Evolutionary conservation across 1,139 yeast genomes (phyloP).

Genomic region (Suhomyces bokatorum): DNA sequence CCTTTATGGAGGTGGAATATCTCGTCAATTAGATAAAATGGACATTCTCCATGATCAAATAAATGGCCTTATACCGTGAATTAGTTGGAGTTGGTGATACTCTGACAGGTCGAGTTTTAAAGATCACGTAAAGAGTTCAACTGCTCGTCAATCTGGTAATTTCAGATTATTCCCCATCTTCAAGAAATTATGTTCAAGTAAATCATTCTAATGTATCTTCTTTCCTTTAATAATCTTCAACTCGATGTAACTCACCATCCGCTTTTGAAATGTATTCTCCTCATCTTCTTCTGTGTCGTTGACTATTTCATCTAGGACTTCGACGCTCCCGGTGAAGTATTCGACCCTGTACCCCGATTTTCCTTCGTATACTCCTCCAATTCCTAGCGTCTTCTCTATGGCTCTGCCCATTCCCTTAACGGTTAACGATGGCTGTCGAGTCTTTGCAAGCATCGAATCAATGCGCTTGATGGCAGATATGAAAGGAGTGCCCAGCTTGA

Average conservation of each 20-base stretch:
- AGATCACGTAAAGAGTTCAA: too few species aligned
- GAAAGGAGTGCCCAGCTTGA: slow-evolving; percentile 62
- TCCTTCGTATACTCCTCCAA: slow-evolving; percentile 54
- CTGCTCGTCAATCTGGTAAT: too few species aligned
- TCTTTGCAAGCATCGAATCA: slow-evolving; percentile 44
- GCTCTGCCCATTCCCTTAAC: slow-evolving; percentile 73
- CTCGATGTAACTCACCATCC: slow-evolving; percentile 63
- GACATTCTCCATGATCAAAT: too few species aligned
- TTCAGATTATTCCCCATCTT: too few species aligned
- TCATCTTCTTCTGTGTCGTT: slow-evolving; percentile 32
- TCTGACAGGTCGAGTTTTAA: too few species aligned
- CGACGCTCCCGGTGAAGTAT: slow-evolving; percentile 55
- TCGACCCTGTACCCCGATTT: slow-evolving; percentile 51
- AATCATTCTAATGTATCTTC: too few species aligned
- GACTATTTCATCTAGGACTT: slow-evolving; percentile 62
- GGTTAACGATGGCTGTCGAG: slow-evolving; percentile 39
- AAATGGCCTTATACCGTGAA: too few species aligned
- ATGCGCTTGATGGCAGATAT: slow-evolving; percentile 62
- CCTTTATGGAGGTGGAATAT: background rate
- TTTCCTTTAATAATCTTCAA: slow-evolving; percentile 32
- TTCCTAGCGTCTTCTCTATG: slow-evolving; percentile 51
- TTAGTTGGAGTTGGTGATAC: too few species aligned
- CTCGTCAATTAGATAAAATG: background rate
- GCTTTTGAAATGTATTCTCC: slow-evolving; percentile 44
- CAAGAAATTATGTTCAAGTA: too few species aligned